Conservation (phyloP, 169 alveolate species). For the Cystoisospora suis region DNA sequence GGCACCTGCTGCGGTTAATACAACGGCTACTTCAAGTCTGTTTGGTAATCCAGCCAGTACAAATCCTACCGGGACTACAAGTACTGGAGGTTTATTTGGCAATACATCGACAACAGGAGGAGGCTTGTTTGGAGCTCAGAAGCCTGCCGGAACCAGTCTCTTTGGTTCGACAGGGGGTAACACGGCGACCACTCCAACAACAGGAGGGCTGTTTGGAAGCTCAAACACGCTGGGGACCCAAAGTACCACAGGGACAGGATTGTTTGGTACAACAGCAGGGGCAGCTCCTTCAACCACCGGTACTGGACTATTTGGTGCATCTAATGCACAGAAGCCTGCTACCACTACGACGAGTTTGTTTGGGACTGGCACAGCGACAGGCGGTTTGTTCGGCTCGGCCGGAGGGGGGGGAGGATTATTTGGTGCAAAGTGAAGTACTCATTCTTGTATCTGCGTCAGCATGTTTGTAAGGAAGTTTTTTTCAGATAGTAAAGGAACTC, state of each 20-base stretch:
- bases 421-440: background rate
- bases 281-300: background rate
- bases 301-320: background rate
- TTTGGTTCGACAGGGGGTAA: background rate
- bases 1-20: background rate
- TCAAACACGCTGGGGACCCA: background rate
- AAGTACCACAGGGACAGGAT: constrained; percentile 1
- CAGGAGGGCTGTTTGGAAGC: constrained; percentile 24
- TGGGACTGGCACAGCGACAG: constrained; percentile 12
- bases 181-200: background rate
- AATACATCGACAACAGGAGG: background rate
- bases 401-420: constrained; percentile 2
- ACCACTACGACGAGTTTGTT: constrained; percentile 19
- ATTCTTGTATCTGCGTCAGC: no score
- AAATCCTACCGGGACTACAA: background rate
- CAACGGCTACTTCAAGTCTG: background rate
- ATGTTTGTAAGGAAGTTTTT: no score
- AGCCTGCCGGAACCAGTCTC: background rate
- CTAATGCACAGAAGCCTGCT: background rate
- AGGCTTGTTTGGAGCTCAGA: background rate
- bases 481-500: no score
- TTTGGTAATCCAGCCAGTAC: background rate
- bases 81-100: background rate
- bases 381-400: background rate
- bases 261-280: background rate